Conservation (phyloP, 495 filamentous ascomycete species). For the Thozetella sp. region DNA sequence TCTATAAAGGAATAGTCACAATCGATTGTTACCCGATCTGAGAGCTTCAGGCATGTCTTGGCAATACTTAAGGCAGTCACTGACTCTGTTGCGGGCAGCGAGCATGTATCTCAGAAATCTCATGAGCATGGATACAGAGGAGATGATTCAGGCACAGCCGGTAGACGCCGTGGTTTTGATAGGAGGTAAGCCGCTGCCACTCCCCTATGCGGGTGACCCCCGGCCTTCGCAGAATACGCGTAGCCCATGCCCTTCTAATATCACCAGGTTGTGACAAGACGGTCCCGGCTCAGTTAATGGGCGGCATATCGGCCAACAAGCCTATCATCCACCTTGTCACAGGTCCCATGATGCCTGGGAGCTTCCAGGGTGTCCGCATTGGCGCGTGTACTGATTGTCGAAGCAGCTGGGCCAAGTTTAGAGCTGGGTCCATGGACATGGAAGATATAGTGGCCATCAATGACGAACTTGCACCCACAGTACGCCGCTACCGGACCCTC, state of each 20-base stretch:
- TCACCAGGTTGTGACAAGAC: slow-evolving; percentile 71
- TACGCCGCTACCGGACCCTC: no score
- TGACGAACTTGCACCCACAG: slow-evolving; percentile 67
- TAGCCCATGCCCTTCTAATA: no score
- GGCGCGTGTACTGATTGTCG: slow-evolving; percentile 71
- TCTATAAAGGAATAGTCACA: no score
- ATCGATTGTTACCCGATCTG: no score
- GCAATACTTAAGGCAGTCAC: no score
- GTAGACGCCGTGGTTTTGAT: slow-evolving; percentile 66
- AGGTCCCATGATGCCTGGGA: slow-evolving; percentile 70
- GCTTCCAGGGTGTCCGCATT: slow-evolving; percentile 56
- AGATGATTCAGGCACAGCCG: slow-evolving; percentile 69
- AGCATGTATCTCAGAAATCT: slow-evolving; percentile 72
- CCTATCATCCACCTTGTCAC: slow-evolving; percentile 64
- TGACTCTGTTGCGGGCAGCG: no score
- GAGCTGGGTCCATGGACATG: slow-evolving; percentile 61
- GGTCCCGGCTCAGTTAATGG: slow-evolving; percentile 69
- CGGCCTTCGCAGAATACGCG: no score
- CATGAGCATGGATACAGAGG: slow-evolving; percentile 76
- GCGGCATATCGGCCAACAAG: slow-evolving; percentile 70
- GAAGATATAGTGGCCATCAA: slow-evolving; percentile 69
- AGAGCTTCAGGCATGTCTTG: no score
- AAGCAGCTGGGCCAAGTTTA: slow-evolving; percentile 67
- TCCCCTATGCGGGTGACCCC: no score
- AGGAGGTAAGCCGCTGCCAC: no score